Base-by-base conservation (phyloP, 306 rosid genomes). In the Fragaria vesca region DNA sequence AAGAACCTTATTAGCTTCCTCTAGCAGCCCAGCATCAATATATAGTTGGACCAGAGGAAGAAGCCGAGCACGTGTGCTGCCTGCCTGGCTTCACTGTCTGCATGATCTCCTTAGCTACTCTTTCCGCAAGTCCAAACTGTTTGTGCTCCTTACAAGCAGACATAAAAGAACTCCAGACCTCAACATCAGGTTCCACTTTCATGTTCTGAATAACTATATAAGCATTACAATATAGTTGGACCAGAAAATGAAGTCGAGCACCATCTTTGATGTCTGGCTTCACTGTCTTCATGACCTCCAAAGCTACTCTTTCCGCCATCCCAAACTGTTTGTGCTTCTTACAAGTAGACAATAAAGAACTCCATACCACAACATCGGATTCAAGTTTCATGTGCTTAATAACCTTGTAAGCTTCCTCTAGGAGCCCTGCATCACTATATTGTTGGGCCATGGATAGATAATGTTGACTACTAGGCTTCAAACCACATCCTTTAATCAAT, bases 221-320 rank as follows among this genome's bases (percentile, higher is more conserved):
- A 46, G 50, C 50, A 12, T 46, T 46, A 46, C 50, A 10, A 46
- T 46, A 46, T 46, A 46, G 50, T 46, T 46, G 50, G 50, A 46
- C 50, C 50, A 46, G 50, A 46, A 1, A 12, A 46, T 46, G 50
- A 50, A 50, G 54, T 4, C 4, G 20, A 50, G 17, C 20, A 50
- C 54, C 18, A 50, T 17, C 4, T 15, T 50, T 50, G 20, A 4
- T 50, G 54, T 50, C 54, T 50, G 54, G 54, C 54, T 50, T 50
- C 6, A 50, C 54, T 16, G 54, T 50, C 54, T 50, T 50, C 54
- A 50, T 15, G 54, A 50, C 85, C 80, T 75, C 71, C 80, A 74
- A 74, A 82, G 86, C 83, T 74, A 88, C 91, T 70, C 81, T 87
- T 81, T 89, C 85, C 13, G 90, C 92, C 86, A 86, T 85, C 87